Evolutionary conservation across 2,329 filamentous ascomycete species (phyloP), one percentile per base, ranked within the genome.

Genomic region (Fusarium nematophilum): DNA sequence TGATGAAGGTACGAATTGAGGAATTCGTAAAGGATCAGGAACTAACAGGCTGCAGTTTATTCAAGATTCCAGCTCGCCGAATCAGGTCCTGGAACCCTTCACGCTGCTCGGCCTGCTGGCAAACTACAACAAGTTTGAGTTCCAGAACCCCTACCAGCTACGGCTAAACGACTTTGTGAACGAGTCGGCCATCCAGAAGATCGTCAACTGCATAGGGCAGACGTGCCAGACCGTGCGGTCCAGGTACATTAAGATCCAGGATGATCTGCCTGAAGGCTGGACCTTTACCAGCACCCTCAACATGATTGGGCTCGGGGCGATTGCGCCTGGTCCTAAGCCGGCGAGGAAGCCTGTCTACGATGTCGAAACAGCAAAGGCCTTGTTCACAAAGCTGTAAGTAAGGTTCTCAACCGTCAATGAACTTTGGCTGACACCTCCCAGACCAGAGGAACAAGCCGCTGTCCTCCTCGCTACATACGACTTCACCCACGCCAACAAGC

Each of bases 41-140:
- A 11, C 53, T 63, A 23, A 62, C 44, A 18, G 9, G 15, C 27
- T 15, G 1, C 18, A 93, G 91, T 91, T 93, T 72, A 86, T 96
- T 56, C 90, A 95, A 78, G 92, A 96, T 64, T 85, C 88, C 37
- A 88, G 92, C 57, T 82, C 83, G 18, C 81, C 85, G 27, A 78
- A 81, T 14, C 82, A 83, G 68, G 86, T 86, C 53, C 84, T 92
- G 36, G 86, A 91, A 54, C 90, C 94, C 0, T 93, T 97, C 65
- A 86, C 90, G 11, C 84, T 98, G 9, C 82, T 97, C 15, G 94
- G 94, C 10, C 82, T 98, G 4, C 81, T 99, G 47, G 91, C 92
- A 63, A 99, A 98, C 77, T 98, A 98, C 83, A 98, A 99, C 83
- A 99, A 98, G 75, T 99, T 99, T 71, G 95, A 99, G 75, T 94